Percentiles rank a stretch among this genome's conserved stretches.
Evolutionary conservation across 345 rosid genomes (phyloP).

Genomic region (Diplotaxis tenuifolia): DNA sequence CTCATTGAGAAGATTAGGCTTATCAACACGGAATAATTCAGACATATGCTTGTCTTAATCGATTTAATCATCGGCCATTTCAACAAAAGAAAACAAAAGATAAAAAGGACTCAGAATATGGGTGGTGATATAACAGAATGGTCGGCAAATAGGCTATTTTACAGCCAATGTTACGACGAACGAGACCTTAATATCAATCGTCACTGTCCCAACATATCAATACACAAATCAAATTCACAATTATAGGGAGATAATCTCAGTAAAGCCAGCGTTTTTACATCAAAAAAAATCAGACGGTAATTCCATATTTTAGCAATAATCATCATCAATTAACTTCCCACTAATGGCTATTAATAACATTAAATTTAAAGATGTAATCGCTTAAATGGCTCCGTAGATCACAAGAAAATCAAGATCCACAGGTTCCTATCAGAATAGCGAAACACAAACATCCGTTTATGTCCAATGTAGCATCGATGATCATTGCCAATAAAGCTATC

Average conservation of each 20-base stretch:
- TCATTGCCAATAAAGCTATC: conserved; percentile 35
- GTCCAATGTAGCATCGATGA: conserved; percentile 61
- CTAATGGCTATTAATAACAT: background rate
- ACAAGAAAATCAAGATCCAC: conserved; percentile 32
- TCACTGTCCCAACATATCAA: conserved; percentile 9
- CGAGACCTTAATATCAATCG: conserved; percentile 24
- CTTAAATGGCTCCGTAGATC: conserved; percentile 40
- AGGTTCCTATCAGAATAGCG: conserved; percentile 65
- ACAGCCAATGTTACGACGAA: conserved; percentile 16
- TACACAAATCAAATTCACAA: too few species aligned
- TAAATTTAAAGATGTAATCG: conserved; percentile 19
- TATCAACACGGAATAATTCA: conserved; percentile 54
- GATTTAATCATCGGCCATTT: conserved; percentile 70
- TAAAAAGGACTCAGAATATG: conserved; percentile 9
- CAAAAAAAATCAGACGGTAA: conserved; percentile 72
- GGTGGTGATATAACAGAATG: conserved; percentile 22
- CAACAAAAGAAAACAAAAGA: background rate
- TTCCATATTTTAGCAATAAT: conserved; percentile 53
- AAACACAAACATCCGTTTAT: conserved; percentile 41
- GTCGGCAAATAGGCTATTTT: background rate
- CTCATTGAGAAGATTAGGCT: conserved; percentile 88
- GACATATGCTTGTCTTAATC: conserved; percentile 85
- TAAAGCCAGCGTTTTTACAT: conserved; percentile 31
- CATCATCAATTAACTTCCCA: conserved; percentile 3
- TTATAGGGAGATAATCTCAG: conserved; percentile 10